Percentiles rank a stretch among this genome's conserved stretches.
Conservation (phyloP, 2,329 filamentous ascomycete genomes). For the Arthrobotrys pseudoclavata region DNA sequence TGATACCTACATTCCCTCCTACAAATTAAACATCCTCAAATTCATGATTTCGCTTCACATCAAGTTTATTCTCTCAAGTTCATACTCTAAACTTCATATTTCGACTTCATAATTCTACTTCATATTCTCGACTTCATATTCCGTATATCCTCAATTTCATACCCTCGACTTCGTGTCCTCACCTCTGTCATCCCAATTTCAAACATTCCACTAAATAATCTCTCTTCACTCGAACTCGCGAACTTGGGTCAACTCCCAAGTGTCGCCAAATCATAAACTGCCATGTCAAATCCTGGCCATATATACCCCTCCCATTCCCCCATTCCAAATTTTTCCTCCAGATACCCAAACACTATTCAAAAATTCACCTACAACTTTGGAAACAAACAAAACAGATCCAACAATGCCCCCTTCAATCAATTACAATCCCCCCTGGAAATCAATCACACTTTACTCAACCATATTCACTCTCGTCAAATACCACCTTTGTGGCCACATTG, state of each 20-base stretch:
- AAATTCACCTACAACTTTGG: neutral
- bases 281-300: neutral
- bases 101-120: neutral
- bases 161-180: neutral
- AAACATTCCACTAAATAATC: neutral
- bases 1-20: neutral
- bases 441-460: neutral
- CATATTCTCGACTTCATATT: neutral
- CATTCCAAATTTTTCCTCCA: neutral
- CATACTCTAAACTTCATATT: neutral
- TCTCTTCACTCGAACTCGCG: neutral
- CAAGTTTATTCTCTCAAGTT: no score
- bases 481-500: constrained; percentile 35
- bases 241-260: neutral
- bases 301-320: constrained; percentile 12
- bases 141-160: neutral
- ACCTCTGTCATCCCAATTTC: neutral
- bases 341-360: neutral
- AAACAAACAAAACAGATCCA: neutral
- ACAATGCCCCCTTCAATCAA: neutral
- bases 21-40: neutral
- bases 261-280: constrained; percentile 10
- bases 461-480: constrained; percentile 41
- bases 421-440: neutral
- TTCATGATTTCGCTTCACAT: neutral